Evolutionary conservation across 805 yeast species (phyloP), one percentile per base, ranked within the genome.

Genomic region (Zygotorulaspora danielsina): DNA sequence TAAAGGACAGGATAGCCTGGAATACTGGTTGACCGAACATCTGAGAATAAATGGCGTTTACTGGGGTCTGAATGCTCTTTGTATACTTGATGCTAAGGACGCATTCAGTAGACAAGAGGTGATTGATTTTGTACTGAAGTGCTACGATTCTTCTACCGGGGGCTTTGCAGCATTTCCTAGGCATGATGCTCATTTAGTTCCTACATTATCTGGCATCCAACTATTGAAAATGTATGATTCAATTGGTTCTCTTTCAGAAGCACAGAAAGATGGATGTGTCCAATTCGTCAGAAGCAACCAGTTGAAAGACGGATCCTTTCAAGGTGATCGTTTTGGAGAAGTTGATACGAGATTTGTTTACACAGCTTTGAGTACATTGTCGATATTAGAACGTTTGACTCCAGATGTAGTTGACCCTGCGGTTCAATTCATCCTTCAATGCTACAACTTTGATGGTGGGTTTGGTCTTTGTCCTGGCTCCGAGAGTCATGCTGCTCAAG

Each of bases 391-490:
- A 6, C 73, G 66, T 42, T 65, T 90, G 45, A 74, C 78, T 15
- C 53, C 67, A n/a, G 66, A 73, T 5, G 70, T 72, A 2, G 78
- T 75, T 0, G 76, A 75, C 11, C 76, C 76, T 0, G 87, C 96
- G 0, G 79, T 77, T 1, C 66, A 65, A 1, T 90, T 78, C 63
- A 75, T 90, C 2, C 49, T 73, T 36, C 55, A 57, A 25, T 93
- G 98, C 62, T 81, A 74, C 46, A 93, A 93, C 60, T 90, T 87
- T 57, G 98, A 93, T 59, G 99, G 98, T 3, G 96, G 95, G 0
- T 93, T 84, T 69, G 98, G 98, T 0, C 69, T 85, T 63, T 78
- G 78, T 6, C 97, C 98, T 0, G 96, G 96, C 1, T 90, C 95
- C 0, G 99, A 93, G 61, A 79, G 90, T 32, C 99, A 93, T 61